Conservation (phyloP, 441 rosid species). For the Pelargonium fulgidum region DNA sequence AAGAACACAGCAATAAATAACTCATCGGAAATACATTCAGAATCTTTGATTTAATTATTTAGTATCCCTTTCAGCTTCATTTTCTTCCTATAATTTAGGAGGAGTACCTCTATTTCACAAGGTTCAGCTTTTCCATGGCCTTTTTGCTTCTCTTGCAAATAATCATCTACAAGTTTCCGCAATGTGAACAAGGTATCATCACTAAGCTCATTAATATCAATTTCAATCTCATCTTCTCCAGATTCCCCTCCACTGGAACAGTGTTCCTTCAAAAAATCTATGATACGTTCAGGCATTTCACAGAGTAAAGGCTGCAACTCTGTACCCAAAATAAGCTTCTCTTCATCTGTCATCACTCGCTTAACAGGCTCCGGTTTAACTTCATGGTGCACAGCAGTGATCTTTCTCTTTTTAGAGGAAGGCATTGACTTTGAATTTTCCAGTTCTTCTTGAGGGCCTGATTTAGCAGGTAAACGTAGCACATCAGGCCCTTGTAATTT, state of each 20-base stretch:
- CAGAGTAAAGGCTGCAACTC: slow-evolving; percentile 48
- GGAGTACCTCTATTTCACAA: slow-evolving; percentile 59
- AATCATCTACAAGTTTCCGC: slow-evolving; percentile 47
- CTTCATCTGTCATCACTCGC: slow-evolving; percentile 46
- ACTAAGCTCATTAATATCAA: slow-evolving; percentile 59
- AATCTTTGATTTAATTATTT: neutral
- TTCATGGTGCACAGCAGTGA: slow-evolving; percentile 32
- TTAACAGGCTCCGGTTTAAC: slow-evolving; percentile 35
- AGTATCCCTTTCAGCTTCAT: neutral
- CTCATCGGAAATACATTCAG: slow-evolving; percentile 10
- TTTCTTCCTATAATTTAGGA: neutral
- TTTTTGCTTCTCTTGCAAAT: slow-evolving; percentile 42
- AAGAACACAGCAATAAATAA: slow-evolving; percentile 1
- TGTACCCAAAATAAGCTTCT: slow-evolving; percentile 45
- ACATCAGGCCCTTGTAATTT: slow-evolving; percentile 31
- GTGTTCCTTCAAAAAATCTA: slow-evolving; percentile 55
- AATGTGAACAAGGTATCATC: slow-evolving; percentile 50
- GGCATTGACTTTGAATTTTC: slow-evolving; percentile 36
- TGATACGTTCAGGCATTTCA: slow-evolving; percentile 52
- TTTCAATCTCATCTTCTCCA: slow-evolving; percentile 68
- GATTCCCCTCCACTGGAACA: slow-evolving; percentile 50
- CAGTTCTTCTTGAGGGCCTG: slow-evolving; percentile 28
- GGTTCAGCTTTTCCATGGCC: slow-evolving; percentile 44
- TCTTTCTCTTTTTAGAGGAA: slow-evolving; percentile 53
- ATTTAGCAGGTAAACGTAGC: slow-evolving; percentile 29